A percentile compares a stretch with the other conserved stretches of the same genome.
These are phyloP conservation scores for Yarrowia galli DNA, from an alignment of 1,139 yeast genomes.

Conservation along the genomic window DNA sequence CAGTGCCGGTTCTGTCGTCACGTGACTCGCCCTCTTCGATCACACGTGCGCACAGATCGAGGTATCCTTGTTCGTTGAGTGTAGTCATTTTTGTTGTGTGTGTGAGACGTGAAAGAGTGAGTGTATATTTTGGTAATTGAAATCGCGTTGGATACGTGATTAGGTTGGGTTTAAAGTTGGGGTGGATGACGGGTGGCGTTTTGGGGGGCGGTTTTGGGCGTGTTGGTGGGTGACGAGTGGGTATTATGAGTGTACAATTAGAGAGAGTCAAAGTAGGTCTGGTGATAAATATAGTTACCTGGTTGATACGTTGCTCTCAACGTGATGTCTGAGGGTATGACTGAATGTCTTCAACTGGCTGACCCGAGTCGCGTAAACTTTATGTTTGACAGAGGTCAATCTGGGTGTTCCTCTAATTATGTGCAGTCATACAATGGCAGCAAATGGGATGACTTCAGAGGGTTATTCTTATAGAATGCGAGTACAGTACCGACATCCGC, in stretches of 20 bases:
- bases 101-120: not conserved
- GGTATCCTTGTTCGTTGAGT: slow-evolving; percentile 73
- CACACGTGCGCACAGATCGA: slow-evolving; percentile 79
- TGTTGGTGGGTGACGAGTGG: not conserved
- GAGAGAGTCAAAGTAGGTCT: no score
- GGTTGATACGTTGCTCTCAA: not conserved
- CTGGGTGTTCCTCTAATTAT: no score
- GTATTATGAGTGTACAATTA: no score
- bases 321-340: not conserved
- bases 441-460: no score
- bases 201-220: not conserved
- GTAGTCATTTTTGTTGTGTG: slow-evolving; percentile 5
- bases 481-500: no score
- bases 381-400: no score
- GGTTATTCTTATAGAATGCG: no score
- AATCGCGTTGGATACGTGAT: slow-evolving; percentile 26
- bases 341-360: not conserved
- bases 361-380: slow-evolving; percentile 15
- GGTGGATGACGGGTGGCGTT: not conserved
- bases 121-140: slow-evolving; percentile 4
- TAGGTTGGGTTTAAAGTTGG: not conserved
- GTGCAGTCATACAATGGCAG: no score
- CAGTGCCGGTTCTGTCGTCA: slow-evolving; percentile 97
- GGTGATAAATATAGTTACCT: not conserved
- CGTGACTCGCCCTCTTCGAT: slow-evolving; percentile 86